Base-by-base conservation (phyloP, 495 filamentous ascomycete species). In the Penicillium silybi region DNA sequence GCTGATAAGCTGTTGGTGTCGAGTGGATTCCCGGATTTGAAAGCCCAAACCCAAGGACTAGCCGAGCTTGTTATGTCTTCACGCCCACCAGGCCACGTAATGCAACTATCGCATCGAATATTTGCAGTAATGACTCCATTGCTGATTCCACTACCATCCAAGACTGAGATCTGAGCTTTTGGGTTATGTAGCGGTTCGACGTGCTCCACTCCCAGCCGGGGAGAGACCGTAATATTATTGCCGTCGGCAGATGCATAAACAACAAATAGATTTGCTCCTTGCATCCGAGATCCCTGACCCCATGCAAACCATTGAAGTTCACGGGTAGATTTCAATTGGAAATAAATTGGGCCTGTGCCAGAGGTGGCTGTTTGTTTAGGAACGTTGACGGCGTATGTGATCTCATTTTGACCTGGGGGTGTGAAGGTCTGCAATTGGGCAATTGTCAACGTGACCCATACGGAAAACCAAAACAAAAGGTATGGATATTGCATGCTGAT, bases 1-100 rank as follows among this genome's bases (percentile, higher is more conserved):
- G 75, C 80, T 10, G 63, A 66, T 5, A 56, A 43, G 44, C 73
- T 73, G 15, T 78, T 72, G 9, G 80, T 80, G 22, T 81, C 71
- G 34, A 92, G 61, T 2, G 84, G 54, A 0, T 62, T 59, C 6
- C 90, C 86, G 10, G 62, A 54, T 49, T 81, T 82, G 65, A 77
- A 77, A 2, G 85, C 85, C 58, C 76, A 85, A 53, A 95, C 84
- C 81, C 86, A 92, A n/a, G 67, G 54, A 17, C 78, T 75, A 3
- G 60, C 65, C 0, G 72, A 64, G 38, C 65, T 69, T 10, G 53
- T 76, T 18, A 77, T 63, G 54, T 79, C 60, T 44, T 74, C 72
- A 16, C 57, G 51, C 11, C 77, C 73, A 23, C 81, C 72, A 13
- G 59, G 68, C 78, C 87, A 84, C 1, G 69, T 66, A 1, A 68